These are phyloP conservation scores for Takashimella koratensis DNA, from an alignment of 1,284 basidiomycete genomes.

Conservation along the genomic window DNA sequence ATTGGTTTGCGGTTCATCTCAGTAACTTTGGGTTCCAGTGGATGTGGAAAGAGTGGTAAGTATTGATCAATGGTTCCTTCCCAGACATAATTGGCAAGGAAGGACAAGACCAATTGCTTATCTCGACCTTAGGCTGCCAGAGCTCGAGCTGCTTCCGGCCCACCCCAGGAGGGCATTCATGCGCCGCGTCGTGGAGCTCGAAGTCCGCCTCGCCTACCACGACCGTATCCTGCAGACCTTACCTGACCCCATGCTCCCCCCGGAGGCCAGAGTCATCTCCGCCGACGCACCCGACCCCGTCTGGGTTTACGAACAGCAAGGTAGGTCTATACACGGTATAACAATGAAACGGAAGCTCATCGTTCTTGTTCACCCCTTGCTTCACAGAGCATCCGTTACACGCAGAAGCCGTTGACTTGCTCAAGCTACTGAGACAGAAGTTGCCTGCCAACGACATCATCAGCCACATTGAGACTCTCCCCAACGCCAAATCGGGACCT, in stretches of 20 bases:
- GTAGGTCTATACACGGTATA: constrained; percentile 53
- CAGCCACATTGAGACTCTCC: constrained; percentile 65
- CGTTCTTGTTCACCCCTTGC: not conserved
- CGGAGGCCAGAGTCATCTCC: constrained; percentile 59
- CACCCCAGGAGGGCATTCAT: constrained; percentile 88
- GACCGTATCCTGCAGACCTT: constrained; percentile 88
- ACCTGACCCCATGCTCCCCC: constrained; percentile 66
- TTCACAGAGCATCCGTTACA: constrained; percentile 66
- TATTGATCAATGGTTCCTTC: constrained; percentile 11
- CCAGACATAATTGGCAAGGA: not conserved
- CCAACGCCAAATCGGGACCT: constrained; percentile 35
- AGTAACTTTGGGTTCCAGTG: constrained; percentile 97
- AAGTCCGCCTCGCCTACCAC: constrained; percentile 87
- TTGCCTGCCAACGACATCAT: constrained; percentile 67
- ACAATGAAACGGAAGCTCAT: no score
- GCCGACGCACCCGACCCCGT: constrained; percentile 73
- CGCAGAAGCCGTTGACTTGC: constrained; percentile 72
- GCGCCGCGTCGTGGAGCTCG: constrained; percentile 81
- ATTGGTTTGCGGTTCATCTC: constrained; percentile 96
- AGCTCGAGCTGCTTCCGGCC: constrained; percentile 63
- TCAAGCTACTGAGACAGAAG: constrained; percentile 75
- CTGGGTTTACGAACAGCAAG: constrained; percentile 75
- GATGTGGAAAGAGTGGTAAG: constrained; percentile 99
- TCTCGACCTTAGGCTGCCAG: constrained; percentile 72
- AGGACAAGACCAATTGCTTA: not conserved